Base-by-base conservation (phyloP, 306 rosid genomes). In the Glycyrrhiza uralensis region DNA sequence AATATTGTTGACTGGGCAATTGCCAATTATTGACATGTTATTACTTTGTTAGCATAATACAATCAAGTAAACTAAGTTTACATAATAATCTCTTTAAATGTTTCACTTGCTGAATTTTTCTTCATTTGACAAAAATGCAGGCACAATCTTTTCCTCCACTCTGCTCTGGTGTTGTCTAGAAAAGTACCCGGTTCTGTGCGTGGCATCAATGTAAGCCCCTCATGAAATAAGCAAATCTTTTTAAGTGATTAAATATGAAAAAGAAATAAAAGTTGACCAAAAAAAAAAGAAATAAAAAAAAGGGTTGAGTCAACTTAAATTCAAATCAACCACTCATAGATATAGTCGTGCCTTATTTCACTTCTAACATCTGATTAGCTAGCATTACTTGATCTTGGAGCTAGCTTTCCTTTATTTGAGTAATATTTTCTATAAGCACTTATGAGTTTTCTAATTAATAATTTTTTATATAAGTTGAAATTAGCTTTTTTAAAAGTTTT, bases 111-210 rank as follows among this genome's bases (percentile, higher is more conserved):
- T 23, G 51, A 10, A 39, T 1, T 24, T 11, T 35, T 49, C n/a
- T 19, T 19, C 14, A 61, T 50, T 14, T 55, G 36, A 22, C 6
- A 24, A 32, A n/a, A 62, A 64, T 79, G 76, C 85, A 93, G 98
- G 77, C 98, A 93, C 84, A 93, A 93, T 51, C 94, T 93, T 32
- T 93, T 93, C 55, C 96, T 91, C 24, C 96, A 91, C 52, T 93
- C 98, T n/a, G 98, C 98, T 58, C 88, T 93, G 10, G 97, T 93
- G 62, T 85, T 93, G 2, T 89, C 98, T 2, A 85, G 97, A 69
- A 93, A 87, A 82, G 66, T 86, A 33, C 97, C 92, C 7, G 74
- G 39, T 56, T 82, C 96, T 0, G 92, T 86, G 55, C 85, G 82
- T 24, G 97, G 90, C 73, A 80, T 93, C 84, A 93, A 93, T 47